Evolutionary conservation across 164 flowering plant genomes (phyloP), one percentile per base, ranked within the genome.

Genomic region (Umbilicus rupestris): DNA sequence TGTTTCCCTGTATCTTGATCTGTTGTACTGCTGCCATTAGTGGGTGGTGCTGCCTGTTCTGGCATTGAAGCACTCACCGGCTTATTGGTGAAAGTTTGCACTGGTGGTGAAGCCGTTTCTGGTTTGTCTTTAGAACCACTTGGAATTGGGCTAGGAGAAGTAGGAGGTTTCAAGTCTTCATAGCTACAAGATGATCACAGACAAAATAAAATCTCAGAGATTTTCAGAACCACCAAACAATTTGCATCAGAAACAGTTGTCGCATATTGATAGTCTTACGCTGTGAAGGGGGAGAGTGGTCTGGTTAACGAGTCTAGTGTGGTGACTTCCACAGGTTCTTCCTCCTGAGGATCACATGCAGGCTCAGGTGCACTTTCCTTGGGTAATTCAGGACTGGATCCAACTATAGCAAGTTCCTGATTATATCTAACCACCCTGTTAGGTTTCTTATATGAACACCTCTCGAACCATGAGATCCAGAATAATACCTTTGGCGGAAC

Each of bases 221-320:
- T 8, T 50, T 7, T 6, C 57, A 6, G 8, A n/a, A 28, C 57
- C 29, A 50, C 7, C 8, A 55, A 55, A 20, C 58, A 55, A 30
- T 55, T n/a, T 55, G 33, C 33, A 55, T 26, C 33, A 55, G 17
- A 12, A 52, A 22, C 14, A 52, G 8, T 50, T 12, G 22, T 41
- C 10, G 12, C 6, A 1, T 41, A 19, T 16, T 14, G 19, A 5
- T 16, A 57, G 47, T 55, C 90, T 83, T 77, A 92, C 93, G 63
- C 71, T 65, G 69, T 66, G 74, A 82, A 89, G 58, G 96, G 93
- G 46, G 96, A 92, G 37, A 79, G 84, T 22, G 95, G 83, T 50
- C 66, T 70, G 67, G 81, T 7, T 19, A 46, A 50, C 9, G 64
- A 19, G 24, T 60, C 64, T 26, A 50, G 22, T 50, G 29, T 50